Conservation (phyloP, 1,284 basidiomycete genomes). For the Neonothopanus nambi region DNA sequence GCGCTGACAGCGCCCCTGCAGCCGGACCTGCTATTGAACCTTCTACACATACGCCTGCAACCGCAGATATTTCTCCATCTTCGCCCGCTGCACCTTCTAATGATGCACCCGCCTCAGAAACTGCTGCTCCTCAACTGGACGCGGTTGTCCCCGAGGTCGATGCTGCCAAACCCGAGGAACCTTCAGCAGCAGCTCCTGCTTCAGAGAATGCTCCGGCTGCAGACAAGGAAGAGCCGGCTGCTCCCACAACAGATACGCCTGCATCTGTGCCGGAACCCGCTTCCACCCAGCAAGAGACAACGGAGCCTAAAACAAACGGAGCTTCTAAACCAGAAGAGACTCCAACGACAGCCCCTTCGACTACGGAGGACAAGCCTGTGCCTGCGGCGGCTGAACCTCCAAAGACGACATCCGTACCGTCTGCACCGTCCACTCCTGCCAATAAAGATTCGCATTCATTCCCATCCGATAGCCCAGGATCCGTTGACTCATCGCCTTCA, state of each 20-base stretch:
- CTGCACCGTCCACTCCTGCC: conserved; percentile 16
- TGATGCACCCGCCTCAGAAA: background rate
- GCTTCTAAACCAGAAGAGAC: background rate
- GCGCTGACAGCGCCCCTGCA: background rate
- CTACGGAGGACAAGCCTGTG: background rate
- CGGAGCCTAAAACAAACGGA: background rate
- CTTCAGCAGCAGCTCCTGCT: background rate
- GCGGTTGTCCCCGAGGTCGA: background rate
- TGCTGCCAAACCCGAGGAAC: background rate
- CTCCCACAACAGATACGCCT: background rate
- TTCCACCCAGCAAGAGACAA: background rate
- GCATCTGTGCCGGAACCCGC: background rate
- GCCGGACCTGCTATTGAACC: conserved; percentile 11
- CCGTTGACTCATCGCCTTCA: conserved; percentile 22
- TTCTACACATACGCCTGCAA: conserved; percentile 2
- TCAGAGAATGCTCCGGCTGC: background rate
- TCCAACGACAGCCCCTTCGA: background rate
- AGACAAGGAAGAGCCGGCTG: background rate
- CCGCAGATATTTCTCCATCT: background rate
- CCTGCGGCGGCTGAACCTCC: background rate
- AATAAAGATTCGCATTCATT: conserved; percentile 15
- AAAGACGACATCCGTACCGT: conserved; percentile 2
- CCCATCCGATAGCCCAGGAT: conserved; percentile 8
- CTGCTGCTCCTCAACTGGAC: background rate
- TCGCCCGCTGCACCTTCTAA: background rate